Conservation (phyloP, 768 basidiomycete species). For the Hebeloma cylindrosporum region DNA sequence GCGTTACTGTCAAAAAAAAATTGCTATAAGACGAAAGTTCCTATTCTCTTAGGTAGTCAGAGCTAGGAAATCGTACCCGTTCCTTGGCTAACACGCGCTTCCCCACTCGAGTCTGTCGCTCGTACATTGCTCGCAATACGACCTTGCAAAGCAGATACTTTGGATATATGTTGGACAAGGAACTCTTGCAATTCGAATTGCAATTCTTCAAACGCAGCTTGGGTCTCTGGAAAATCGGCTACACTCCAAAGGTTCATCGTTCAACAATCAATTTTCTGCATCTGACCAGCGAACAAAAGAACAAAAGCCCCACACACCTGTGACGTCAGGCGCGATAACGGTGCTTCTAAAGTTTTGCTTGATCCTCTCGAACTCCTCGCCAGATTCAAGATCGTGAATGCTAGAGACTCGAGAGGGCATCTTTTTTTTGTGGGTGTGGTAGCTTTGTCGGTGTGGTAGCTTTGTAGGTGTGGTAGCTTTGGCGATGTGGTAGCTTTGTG, state of each 20-base stretch:
- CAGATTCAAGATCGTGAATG: constrained; percentile 20
- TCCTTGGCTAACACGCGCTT: constrained; percentile 4
- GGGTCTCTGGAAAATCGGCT: constrained; percentile 18
- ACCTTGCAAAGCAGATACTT: constrained; percentile 18
- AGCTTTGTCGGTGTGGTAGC: neutral
- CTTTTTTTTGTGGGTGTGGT: neutral
- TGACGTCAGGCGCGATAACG: constrained; percentile 15
- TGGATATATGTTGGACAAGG: constrained; percentile 19
- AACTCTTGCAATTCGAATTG: constrained; percentile 26
- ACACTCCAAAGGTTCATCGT: neutral
- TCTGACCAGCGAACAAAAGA: neutral
- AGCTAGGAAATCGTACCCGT: constrained; percentile 1
- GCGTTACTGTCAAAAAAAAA: neutral
- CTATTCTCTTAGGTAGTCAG: too few relatives aligned
- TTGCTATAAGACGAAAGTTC: neutral
- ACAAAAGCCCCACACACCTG: constrained; percentile 10
- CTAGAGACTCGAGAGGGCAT: constrained; percentile 14
- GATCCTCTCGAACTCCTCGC: constrained; percentile 21
- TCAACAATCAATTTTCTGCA: neutral
- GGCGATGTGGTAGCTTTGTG: constrained; percentile 1
- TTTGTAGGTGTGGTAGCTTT: neutral
- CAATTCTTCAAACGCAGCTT: constrained; percentile 20
- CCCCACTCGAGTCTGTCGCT: constrained; percentile 6
- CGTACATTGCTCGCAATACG: constrained; percentile 6
- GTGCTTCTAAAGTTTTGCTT: constrained; percentile 21